Conservation (phyloP, 352 stramenopile species). For the Aphanomyces stellatus region DNA sequence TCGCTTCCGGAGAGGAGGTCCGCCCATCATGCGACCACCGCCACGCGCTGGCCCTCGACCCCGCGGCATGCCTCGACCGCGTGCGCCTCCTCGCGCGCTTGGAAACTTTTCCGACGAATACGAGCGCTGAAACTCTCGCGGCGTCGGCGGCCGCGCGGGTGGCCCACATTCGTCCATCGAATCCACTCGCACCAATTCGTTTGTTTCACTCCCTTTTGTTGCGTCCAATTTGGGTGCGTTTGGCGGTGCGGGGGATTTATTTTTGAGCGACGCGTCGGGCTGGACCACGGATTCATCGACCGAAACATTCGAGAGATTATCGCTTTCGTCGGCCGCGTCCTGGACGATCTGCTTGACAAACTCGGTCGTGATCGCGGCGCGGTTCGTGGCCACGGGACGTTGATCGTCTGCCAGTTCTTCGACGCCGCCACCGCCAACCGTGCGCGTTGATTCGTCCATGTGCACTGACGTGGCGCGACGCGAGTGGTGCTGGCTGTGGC, state of each 20-base stretch:
- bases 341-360: slow-evolving; percentile 2
- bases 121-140: neutral
- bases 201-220: too few relatives aligned
- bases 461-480: neutral
- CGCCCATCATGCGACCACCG: neutral
- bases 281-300: neutral
- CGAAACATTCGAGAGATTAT: neutral
- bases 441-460: neutral
- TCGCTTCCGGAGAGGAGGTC: too few relatives aligned
- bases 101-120: neutral
- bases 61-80: neutral
- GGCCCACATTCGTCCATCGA: neutral
- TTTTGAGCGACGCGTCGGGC: slow-evolving; percentile 1
- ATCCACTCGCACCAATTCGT: too few relatives aligned
- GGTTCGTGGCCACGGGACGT: too few relatives aligned
- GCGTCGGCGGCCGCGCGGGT: neutral
- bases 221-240: neutral
- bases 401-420: too few relatives aligned
- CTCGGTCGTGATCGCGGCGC: neutral
- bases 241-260: neutral
- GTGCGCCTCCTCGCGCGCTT: neutral
- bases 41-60: neutral
- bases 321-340: too few relatives aligned
- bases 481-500: neutral
- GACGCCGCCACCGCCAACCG: neutral